Evolutionary conservation across 257 asterid genomes (phyloP), one percentile per base, ranked within the genome.

Genomic region (Rauvolfia tetraphylla): DNA sequence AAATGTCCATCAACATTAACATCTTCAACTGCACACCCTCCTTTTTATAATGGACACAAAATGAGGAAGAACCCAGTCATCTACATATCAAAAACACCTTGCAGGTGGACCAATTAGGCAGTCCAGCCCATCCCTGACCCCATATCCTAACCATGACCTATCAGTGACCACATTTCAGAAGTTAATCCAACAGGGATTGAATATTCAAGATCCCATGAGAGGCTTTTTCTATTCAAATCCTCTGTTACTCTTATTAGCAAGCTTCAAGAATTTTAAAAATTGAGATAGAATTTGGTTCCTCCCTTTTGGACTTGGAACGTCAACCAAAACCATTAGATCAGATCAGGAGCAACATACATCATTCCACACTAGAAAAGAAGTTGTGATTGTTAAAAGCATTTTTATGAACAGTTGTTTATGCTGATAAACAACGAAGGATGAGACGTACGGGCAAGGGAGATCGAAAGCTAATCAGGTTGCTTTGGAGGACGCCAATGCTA

Each of bases 401-500:
- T 36, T 20, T 44, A 44, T 0, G 2, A 8, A n/a, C 1, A 14
- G 0, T 49, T 49, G 22, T 13, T 44, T 42, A 34, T 67, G 31
- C 46, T 34, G 3, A 39, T 59, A 46, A 44, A 71, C 27, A 38
- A 25, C 59, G 76, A 63, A 33, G 0, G 42, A 38, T 42, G 66
- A 39, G 27, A 81, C 91, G 58, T 85, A 92, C 98, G 7, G 98
- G 98, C 76, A 94, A 80, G 12, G 91, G 89, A 11, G 97, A 97
- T 34, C 75, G 78, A 84, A 92, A 85, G 80, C 89, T 84, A 84
- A 94, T 92, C 79, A 92, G 97, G 51, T 86, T 80, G 84, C 89
- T 87, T 78, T 94, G 98, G 77, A 94, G 97, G 84, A 94, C 97
- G 14, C 98, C 98, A 71, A 94, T 92, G 81, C 97, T 92, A 59